These are phyloP conservation scores for Cymodocea nodosa DNA, from an alignment of 116 monocot genomes.

Conservation along the genomic window DNA sequence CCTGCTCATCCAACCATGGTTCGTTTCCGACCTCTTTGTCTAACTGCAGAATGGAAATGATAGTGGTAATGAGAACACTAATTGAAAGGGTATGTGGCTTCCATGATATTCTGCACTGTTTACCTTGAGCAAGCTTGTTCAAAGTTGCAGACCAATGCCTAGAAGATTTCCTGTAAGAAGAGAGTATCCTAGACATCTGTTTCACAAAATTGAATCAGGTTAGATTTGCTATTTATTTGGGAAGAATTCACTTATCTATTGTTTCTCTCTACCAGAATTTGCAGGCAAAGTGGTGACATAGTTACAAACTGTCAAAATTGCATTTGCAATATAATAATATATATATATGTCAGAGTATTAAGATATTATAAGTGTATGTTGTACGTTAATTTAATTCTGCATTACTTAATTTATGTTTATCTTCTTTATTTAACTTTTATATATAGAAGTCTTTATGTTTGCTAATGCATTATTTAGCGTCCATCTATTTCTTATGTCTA, in stretches of 20 bases:
- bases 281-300: too few species aligned
- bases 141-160: conserved; percentile 43
- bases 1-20: conserved; percentile 28
- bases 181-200: conserved; percentile 62
- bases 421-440: too few species aligned
- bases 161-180: conserved; percentile 65
- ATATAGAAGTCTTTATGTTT: too few species aligned
- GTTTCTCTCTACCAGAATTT: too few species aligned
- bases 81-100: background rate
- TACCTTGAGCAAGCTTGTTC: conserved; percentile 37
- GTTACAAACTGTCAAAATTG: too few species aligned
- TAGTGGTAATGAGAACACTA: background rate
- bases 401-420: too few species aligned
- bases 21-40: conserved; percentile 30
- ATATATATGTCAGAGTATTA: too few species aligned
- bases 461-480: too few species aligned
- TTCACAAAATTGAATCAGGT: background rate
- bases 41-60: conserved; percentile 15
- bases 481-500: too few species aligned
- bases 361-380: too few species aligned
- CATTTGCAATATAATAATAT: too few species aligned
- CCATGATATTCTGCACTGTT: background rate
- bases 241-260: background rate
- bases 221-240: background rate
- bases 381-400: too few species aligned